Evolutionary conservation across 345 rosid genomes (phyloP).

Genomic region (Atalantia buxifolia): DNA sequence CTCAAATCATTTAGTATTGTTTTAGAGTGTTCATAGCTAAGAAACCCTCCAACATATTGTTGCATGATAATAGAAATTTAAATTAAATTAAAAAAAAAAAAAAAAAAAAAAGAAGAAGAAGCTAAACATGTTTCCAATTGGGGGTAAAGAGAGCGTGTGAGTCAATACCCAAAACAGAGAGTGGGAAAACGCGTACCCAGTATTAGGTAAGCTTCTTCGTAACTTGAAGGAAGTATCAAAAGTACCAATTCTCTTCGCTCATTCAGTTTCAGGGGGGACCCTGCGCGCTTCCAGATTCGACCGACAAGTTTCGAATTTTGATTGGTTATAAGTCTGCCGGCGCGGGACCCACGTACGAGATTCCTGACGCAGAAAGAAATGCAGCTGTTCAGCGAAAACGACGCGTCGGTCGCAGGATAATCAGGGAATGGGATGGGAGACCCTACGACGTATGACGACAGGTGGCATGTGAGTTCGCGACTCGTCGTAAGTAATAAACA

Average conservation of each 20-base stretch:
- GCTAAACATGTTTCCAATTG: background rate
- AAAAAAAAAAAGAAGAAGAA: too few species aligned
- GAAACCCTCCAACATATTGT: too few species aligned
- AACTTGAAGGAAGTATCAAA: constrained; percentile 6
- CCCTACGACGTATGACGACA: background rate
- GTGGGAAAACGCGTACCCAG: background rate
- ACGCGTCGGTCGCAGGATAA: constrained; percentile 40
- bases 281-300: background rate
- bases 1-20: too few species aligned
- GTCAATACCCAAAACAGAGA: background rate
- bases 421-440: background rate
- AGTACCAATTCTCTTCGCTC: background rate
- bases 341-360: constrained; percentile 1
- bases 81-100: too few species aligned
- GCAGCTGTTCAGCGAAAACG: constrained; percentile 27
- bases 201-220: background rate
- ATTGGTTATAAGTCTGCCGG: background rate
- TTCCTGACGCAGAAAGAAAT: constrained; percentile 21
- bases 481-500: background rate
- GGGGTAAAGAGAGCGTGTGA: background rate
- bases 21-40: too few species aligned
- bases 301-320: background rate
- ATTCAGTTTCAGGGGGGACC: background rate
- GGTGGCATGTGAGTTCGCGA: background rate
- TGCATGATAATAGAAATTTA: too few species aligned